Evolutionary conservation across 2,329 filamentous ascomycete species (phyloP).

Genomic region (Nigrospora sphaerica): DNA sequence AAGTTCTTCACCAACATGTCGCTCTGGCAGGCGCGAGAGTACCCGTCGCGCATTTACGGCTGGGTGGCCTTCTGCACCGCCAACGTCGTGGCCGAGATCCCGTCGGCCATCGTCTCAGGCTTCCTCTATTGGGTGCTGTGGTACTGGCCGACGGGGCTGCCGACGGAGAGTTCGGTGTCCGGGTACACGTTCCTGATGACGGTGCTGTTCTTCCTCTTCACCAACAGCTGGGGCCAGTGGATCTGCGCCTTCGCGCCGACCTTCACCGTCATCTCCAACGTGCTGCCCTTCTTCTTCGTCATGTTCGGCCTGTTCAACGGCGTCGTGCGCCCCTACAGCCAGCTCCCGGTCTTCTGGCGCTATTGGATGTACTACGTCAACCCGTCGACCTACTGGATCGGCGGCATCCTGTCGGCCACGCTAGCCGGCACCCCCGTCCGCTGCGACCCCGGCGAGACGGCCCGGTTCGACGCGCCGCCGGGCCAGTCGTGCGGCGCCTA

Average conservation of each 20-base stretch:
- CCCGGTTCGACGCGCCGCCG: slow-evolving; percentile 51
- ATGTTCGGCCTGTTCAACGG: slow-evolving; percentile 73
- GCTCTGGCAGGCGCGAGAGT: slow-evolving; percentile 67
- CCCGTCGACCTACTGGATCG: slow-evolving; percentile 65
- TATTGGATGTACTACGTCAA: slow-evolving; percentile 68
- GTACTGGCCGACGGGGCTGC: slow-evolving; percentile 71
- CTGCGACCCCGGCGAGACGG: slow-evolving; percentile 34
- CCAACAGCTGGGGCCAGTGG: slow-evolving; percentile 73
- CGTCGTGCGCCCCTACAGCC: slow-evolving; percentile 60
- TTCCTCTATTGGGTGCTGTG: slow-evolving; percentile 67
- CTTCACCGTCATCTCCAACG: slow-evolving; percentile 71
- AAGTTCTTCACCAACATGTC: slow-evolving; percentile 70
- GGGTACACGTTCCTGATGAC: slow-evolving; percentile 77
- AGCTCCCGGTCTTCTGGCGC: slow-evolving; percentile 62
- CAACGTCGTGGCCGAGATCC: slow-evolving; percentile 66
- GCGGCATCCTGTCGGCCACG: slow-evolving; percentile 60
- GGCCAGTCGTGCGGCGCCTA: slow-evolving; percentile 60
- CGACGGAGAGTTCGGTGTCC: slow-evolving; percentile 53
- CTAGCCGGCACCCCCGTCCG: slow-evolving; percentile 42
- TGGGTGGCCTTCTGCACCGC: slow-evolving; percentile 73
- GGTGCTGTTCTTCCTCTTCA: slow-evolving; percentile 71
- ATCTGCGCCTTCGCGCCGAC: slow-evolving; percentile 75
- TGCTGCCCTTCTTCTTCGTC: slow-evolving; percentile 73
- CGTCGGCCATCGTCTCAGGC: slow-evolving; percentile 55
- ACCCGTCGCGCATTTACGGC: slow-evolving; percentile 68